A percentile compares a stretch with the other conserved stretches of the same genome.
Evolutionary conservation across 352 stramenopile genomes (phyloP).

Genomic region (Bremia lactucae): DNA sequence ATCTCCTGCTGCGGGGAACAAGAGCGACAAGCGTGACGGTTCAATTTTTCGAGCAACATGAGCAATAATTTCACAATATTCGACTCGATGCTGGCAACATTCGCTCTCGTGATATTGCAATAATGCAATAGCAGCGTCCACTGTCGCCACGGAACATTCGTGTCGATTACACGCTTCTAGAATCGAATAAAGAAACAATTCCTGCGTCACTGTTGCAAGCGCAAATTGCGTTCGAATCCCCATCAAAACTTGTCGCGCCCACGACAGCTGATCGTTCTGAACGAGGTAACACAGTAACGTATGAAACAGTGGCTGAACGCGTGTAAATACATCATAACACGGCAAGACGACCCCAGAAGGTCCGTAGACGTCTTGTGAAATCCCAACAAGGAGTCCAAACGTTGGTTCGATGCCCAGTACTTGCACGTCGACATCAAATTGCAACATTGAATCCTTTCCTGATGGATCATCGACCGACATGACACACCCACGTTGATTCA

Average conservation of each 20-base stretch:
- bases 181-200: conserved; percentile 75
- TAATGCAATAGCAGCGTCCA: conserved; percentile 40
- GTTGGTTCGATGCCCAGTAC: conserved; percentile 50
- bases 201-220: conserved; percentile 57
- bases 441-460: conserved; percentile 52
- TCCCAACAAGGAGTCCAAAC: conserved; percentile 63
- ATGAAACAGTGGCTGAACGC: conserved; percentile 77
- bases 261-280: conserved; percentile 48
- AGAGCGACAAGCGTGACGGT: conserved; percentile 50
- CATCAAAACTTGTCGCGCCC: conserved; percentile 37
- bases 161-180: conserved; percentile 53
- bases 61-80: conserved; percentile 80
- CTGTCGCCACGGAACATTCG: conserved; percentile 28
- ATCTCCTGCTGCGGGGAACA: conserved; percentile 64
- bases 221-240: conserved; percentile 41
- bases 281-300: conserved; percentile 57
- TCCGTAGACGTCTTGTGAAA: conserved; percentile 76
- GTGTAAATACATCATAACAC: conserved; percentile 67
- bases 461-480: conserved; percentile 47
- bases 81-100: conserved; percentile 32
- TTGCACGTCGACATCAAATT: conserved; percentile 70
- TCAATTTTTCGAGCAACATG: conserved; percentile 80
- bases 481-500: conserved; percentile 44
- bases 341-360: conserved; percentile 43
- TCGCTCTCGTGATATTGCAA: conserved; percentile 23